Percentiles rank a stretch among this genome's conserved stretches.
phyloP scores from a whole-genome alignment of 1,284 basidiomycete genomes.

The Boletus semigastroideus region DNA sequence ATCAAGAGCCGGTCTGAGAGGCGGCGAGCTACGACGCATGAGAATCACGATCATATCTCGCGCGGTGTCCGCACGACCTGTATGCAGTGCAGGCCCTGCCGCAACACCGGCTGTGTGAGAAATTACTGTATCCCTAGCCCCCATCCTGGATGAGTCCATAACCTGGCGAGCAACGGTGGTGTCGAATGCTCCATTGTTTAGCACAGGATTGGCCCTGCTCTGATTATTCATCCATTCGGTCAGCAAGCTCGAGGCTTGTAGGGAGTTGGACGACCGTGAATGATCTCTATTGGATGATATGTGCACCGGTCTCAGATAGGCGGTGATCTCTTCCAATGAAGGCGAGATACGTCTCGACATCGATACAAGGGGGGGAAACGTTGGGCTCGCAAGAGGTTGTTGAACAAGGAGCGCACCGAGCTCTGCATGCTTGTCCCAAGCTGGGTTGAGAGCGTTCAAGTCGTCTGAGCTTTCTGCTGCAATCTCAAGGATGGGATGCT shows the following conservation, averaged over 20 bases:
- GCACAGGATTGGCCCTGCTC: slow-evolving; percentile 41
- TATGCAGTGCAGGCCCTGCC: slow-evolving; percentile 47
- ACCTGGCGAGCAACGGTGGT: background rate
- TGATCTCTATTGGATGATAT: slow-evolving; percentile 1
- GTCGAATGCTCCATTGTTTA: slow-evolving; percentile 6
- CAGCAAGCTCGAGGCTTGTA: slow-evolving; percentile 28
- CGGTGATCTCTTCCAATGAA: slow-evolving; percentile 74
- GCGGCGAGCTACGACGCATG: slow-evolving; percentile 49
- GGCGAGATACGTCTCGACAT: slow-evolving; percentile 42
- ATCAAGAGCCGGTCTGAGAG: slow-evolving; percentile 15
- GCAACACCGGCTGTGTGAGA: slow-evolving; percentile 45
- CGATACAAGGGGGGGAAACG: slow-evolving; percentile 2
- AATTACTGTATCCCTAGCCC: slow-evolving; percentile 50
- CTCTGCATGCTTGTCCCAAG: slow-evolving; percentile 68
- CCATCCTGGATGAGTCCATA: slow-evolving; percentile 38
- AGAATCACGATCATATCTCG: slow-evolving; percentile 65
- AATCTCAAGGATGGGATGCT: slow-evolving; percentile 57
- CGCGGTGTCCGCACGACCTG: slow-evolving; percentile 51
- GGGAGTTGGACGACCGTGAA: slow-evolving; percentile 47
- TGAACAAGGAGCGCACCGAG: slow-evolving; percentile 44
- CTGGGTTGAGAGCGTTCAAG: slow-evolving; percentile 33
- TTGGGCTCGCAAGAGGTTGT: slow-evolving; percentile 18
- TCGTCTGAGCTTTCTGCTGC: slow-evolving; percentile 35
- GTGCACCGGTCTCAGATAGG: slow-evolving; percentile 43
- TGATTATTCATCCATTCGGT: slow-evolving; percentile 25